Evolutionary conservation across 1,284 basidiomycete species (phyloP).

Genomic region (Apiotrichum sp.): DNA sequence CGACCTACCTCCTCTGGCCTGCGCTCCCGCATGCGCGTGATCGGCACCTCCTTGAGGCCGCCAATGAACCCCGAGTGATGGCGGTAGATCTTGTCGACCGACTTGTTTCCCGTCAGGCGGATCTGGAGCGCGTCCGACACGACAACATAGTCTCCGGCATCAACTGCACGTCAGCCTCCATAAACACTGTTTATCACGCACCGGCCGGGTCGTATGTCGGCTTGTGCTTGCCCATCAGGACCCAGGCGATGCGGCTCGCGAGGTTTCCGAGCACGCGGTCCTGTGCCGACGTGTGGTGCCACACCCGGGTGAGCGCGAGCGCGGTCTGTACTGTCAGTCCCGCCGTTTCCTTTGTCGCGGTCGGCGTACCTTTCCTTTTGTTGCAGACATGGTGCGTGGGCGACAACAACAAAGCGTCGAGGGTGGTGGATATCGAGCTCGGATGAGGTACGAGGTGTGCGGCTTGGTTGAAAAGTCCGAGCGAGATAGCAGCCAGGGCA

Average conservation of each 20-base stretch:
- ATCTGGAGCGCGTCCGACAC: slow-evolving; percentile 85
- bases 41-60: slow-evolving; percentile 83
- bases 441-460: neutral
- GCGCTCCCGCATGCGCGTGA: slow-evolving; percentile 69
- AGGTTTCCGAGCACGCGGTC: slow-evolving; percentile 87
- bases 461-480: neutral
- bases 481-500: too few relatives aligned
- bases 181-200: slow-evolving; percentile 55
- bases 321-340: slow-evolving; percentile 59
- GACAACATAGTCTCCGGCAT: slow-evolving; percentile 96
- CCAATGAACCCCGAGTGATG: slow-evolving; percentile 92
- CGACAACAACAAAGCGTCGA: neutral
- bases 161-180: slow-evolving; percentile 54
- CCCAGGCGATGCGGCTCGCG: slow-evolving; percentile 85
- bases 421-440: neutral
- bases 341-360: slow-evolving; percentile 33
- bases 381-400: slow-evolving; percentile 16
- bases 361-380: slow-evolving; percentile 32
- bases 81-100: slow-evolving; percentile 77
- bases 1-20: slow-evolving; percentile 83
- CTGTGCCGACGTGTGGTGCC: slow-evolving; percentile 91
- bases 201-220: slow-evolving; percentile 90
- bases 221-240: slow-evolving; percentile 99
- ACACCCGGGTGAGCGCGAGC: slow-evolving; percentile 84
- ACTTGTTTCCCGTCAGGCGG: slow-evolving; percentile 84